A percentile compares a stretch with the other conserved stretches of the same genome.
phyloP scores from a whole-genome alignment of 768 basidiomycete species.

The Brasilioporus rufonigricans region DNA sequence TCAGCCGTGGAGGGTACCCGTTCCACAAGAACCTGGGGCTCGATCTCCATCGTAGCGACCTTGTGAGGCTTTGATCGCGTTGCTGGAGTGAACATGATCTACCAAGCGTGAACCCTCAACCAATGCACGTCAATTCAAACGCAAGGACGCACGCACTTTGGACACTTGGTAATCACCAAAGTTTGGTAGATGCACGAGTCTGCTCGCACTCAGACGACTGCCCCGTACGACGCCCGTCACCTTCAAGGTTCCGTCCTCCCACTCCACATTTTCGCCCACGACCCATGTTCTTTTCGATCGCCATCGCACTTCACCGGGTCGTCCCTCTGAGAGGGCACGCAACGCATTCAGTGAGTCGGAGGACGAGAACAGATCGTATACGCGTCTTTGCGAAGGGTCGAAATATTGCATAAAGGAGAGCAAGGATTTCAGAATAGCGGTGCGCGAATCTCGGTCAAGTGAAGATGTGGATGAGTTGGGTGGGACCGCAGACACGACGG shows the following conservation, averaged over 20 bases:
- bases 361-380: constrained; percentile 66
- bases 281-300: constrained; percentile 78
- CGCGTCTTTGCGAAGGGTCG: constrained; percentile 73
- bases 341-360: constrained; percentile 72
- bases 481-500: constrained; percentile 72
- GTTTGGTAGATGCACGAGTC: constrained; percentile 84
- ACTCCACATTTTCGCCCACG: constrained; percentile 61
- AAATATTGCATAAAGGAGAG: constrained; percentile 96
- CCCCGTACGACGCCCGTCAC: constrained; percentile 90
- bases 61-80: constrained; percentile 32
- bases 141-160: constrained; percentile 48
- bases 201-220: constrained; percentile 66
- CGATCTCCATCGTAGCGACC: constrained; percentile 60
- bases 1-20: constrained; percentile 67
- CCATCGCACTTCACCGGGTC: constrained; percentile 78
- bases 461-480: constrained; percentile 43
- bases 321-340: constrained; percentile 80
- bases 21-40: constrained; percentile 59
- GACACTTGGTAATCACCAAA: constrained; percentile 85
- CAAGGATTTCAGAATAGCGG: constrained; percentile 78
- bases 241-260: constrained; percentile 64
- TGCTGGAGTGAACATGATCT: constrained; percentile 72
- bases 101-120: constrained; percentile 3
- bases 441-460: constrained; percentile 61
- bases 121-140: background rate